Conservation (phyloP, 257 asterid genomes). For the Salvia miltiorrhiza region DNA sequence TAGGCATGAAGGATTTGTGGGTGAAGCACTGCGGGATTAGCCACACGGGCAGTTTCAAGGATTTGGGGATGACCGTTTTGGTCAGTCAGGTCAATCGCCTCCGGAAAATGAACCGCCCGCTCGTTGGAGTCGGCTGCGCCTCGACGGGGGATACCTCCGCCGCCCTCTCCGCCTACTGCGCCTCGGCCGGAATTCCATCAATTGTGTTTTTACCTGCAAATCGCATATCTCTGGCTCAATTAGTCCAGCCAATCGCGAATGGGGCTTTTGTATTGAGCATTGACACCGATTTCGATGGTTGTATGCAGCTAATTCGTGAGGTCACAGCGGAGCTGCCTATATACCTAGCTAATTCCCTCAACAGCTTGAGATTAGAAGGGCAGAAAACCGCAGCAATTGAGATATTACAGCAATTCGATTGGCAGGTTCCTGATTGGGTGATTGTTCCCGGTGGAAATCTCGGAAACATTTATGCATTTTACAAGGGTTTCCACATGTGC, state of each 20-base stretch:
- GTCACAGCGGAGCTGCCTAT: conserved; percentile 82
- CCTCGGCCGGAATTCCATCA: conserved; percentile 78
- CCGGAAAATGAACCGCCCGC: conserved; percentile 64
- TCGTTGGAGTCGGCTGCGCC: conserved; percentile 85
- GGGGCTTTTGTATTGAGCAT: conserved; percentile 85
- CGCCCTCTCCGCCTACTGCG: conserved; percentile 75
- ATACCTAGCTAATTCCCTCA: conserved; percentile 74
- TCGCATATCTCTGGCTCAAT: conserved; percentile 65
- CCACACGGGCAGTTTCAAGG: conserved; percentile 80
- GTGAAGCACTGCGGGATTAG: conserved; percentile 84
- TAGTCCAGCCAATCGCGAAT: conserved; percentile 88
- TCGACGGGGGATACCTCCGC: conserved; percentile 87
- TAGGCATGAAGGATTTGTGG: conserved; percentile 81
- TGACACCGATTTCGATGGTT: conserved; percentile 88
- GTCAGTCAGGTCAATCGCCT: conserved; percentile 77
- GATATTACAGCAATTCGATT: conserved; percentile 80
- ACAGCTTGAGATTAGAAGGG: conserved; percentile 79
- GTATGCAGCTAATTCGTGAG: conserved; percentile 87
- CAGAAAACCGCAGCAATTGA: conserved; percentile 91
- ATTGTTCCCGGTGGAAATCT: conserved; percentile 86
- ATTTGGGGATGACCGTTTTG: conserved; percentile 81
- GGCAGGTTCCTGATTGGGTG: conserved; percentile 94
- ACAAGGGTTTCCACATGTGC: conserved; percentile 85
- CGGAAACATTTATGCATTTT: conserved; percentile 81
- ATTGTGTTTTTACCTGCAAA: conserved; percentile 76